Conservation (phyloP, 1,139 yeast genomes). For the Magnusiomyces suaveolens region DNA sequence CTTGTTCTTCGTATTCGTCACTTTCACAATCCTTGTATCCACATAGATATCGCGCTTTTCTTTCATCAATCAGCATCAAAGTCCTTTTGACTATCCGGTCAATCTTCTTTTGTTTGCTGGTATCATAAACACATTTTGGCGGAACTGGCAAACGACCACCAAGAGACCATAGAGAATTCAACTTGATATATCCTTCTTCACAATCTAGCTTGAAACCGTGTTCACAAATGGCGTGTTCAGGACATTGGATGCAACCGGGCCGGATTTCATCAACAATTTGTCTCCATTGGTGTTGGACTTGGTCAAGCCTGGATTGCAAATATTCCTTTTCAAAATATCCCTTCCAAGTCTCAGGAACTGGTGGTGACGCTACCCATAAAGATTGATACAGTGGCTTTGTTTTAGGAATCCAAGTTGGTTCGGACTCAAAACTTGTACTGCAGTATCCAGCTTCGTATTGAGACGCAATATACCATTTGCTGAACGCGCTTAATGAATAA, state of each 20-base stretch:
- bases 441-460: conserved; percentile 31
- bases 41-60: conserved; percentile 61
- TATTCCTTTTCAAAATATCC: conserved; percentile 15
- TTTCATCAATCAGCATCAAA: conserved; percentile 53
- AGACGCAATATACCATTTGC: conserved; percentile 29
- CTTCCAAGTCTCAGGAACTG: conserved; percentile 8
- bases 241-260: conserved; percentile 71
- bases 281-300: conserved; percentile 16
- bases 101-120: conserved; percentile 58
- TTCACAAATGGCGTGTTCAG: conserved; percentile 69
- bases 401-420: conserved; percentile 8
- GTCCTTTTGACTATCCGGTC: conserved; percentile 60
- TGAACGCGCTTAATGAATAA: conserved; percentile 15
- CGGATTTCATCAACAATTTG: conserved; percentile 29
- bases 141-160: conserved; percentile 51
- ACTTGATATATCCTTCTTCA: conserved; percentile 54
- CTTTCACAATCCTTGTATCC: conserved; percentile 41
- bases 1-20: conserved; percentile 24
- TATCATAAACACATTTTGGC: conserved; percentile 66
- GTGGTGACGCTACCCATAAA: background rate
- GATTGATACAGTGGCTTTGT: conserved; percentile 6
- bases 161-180: conserved; percentile 47
- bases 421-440: conserved; percentile 24
- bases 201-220: conserved; percentile 53
- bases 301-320: conserved; percentile 9